Base-by-base conservation (phyloP, 2,329 filamentous ascomycete species). In the Waltergamsia citrina region DNA sequence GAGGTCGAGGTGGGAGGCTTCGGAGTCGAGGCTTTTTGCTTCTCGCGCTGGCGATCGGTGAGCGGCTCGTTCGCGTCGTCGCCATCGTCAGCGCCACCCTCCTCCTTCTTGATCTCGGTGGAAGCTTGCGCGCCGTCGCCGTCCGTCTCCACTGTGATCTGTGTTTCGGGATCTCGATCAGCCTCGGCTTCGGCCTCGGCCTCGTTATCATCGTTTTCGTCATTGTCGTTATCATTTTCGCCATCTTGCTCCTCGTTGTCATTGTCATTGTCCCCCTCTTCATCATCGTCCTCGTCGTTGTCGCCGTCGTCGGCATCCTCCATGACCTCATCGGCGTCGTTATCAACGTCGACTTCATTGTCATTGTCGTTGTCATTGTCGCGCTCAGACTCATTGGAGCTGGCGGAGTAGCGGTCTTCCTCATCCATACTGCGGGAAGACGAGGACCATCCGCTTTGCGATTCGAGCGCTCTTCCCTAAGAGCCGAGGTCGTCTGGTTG, bases 31-130 rank as follows among this genome's bases (percentile, higher is more conserved):
- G 33, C 26, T 20, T 16, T 27, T 32, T 18, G 29, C 23, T 32
- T 40, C 32, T 34, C 35, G 25, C 25, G 33, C 23, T 35, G 26
- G 12, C 26, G 25, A 12, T 34, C 32, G 15, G 17, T 27, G 18
- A n/a, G n/a, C 12, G 19, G 11, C 12, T 9, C 14, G 41, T 27
- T 21, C 21, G 28, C 74, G 77, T 24, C 67, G 77, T 24, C 67
- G 73, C 45, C 23, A 14, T 11, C n/a, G n/a, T n/a, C n/a, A n/a
- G n/a, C n/a, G n/a, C 15, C 26, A 14, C 14, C 17, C 10, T 29
- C 22, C 24, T 38, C 32, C 16, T 30, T 24, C 27, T 38, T 40
- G 23, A 10, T 21, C 17, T n/a, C n/a, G 19, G 7, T 21, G 19
- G 21, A 7, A 14, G 18, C 19, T 17, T 35, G 33, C 10, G 45